phyloP scores from a whole-genome alignment of 2,329 filamentous ascomycete species.

The Hirsutella rhossiliensis region DNA sequence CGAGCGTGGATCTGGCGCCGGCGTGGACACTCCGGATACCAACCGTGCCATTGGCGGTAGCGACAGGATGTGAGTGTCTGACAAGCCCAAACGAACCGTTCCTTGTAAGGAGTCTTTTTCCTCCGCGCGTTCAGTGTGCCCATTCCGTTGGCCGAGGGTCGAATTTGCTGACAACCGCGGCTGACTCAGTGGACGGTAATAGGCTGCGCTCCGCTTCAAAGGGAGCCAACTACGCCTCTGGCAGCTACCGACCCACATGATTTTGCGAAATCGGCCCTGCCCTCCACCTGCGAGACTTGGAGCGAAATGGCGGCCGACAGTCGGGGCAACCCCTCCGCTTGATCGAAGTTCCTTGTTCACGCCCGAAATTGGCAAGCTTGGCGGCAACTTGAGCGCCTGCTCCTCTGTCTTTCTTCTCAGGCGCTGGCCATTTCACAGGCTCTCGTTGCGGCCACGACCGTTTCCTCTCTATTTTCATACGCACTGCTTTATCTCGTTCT shows the following conservation, averaged over 20 bases:
- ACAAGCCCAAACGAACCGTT: slow-evolving; percentile 35
- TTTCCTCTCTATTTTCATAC: slow-evolving; percentile 15
- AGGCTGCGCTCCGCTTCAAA: slow-evolving; percentile 77
- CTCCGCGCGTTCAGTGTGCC: slow-evolving; percentile 74
- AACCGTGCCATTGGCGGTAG: slow-evolving; percentile 67
- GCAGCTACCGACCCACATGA: slow-evolving; percentile 23
- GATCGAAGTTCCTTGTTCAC: too few relatives aligned
- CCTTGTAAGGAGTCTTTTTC: slow-evolving; percentile 75
- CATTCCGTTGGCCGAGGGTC: slow-evolving; percentile 55
- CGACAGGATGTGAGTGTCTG: slow-evolving; percentile 89
- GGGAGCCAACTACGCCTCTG: slow-evolving; percentile 40
- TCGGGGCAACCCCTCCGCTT: neutral
- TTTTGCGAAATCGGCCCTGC: slow-evolving; percentile 12
- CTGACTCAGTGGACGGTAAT: slow-evolving; percentile 77
- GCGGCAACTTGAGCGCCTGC: neutral
- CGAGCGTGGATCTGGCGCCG: slow-evolving; percentile 47
- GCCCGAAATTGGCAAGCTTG: neutral
- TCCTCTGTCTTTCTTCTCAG: neutral
- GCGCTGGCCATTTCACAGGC: slow-evolving; percentile 7
- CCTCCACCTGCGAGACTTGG: slow-evolving; percentile 5
- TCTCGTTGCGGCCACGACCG: slow-evolving; percentile 11
- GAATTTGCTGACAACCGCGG: slow-evolving; percentile 56
- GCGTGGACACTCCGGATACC: slow-evolving; percentile 57
- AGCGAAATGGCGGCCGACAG: slow-evolving; percentile 1
- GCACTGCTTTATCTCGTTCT: slow-evolving; percentile 30